Percentiles rank a stretch among this genome's conserved stretches.
Conservation (phyloP, 768 basidiomycete species). For the Pholiota microspora region DNA sequence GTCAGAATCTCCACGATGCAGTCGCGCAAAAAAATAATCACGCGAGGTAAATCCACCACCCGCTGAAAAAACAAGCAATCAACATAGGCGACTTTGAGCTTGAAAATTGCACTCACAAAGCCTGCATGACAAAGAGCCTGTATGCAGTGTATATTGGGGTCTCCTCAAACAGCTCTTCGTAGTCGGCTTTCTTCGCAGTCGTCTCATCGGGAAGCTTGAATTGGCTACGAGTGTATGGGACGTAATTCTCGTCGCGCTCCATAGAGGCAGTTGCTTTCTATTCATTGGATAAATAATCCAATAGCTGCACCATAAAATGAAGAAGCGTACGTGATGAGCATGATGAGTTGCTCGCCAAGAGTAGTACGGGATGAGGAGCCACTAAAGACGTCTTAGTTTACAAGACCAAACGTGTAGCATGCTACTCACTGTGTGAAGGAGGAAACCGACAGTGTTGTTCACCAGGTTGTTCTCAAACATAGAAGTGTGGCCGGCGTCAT, state of each 20-base stretch:
- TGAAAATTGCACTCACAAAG: slow-evolving; percentile 16
- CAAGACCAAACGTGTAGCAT: too few relatives aligned
- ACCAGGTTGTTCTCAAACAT: slow-evolving; percentile 33
- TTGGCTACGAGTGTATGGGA: slow-evolving; percentile 46
- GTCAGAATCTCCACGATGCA: not conserved
- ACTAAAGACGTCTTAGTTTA: too few relatives aligned
- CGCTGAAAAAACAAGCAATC: slow-evolving; percentile 15
- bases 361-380: slow-evolving; percentile 55
- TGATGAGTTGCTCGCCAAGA: slow-evolving; percentile 71
- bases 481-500: slow-evolving; percentile 45
- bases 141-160: slow-evolving; percentile 43
- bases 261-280: slow-evolving; percentile 69
- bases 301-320: too few relatives aligned
- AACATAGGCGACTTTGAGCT: not conserved
- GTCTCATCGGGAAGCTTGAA: slow-evolving; percentile 39
- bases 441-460: slow-evolving; percentile 48
- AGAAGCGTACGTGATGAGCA: slow-evolving; percentile 57
- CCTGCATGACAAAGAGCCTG: slow-evolving; percentile 49
- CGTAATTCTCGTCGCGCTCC: slow-evolving; percentile 75
- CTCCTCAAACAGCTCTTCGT: slow-evolving; percentile 50
- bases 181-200: slow-evolving; percentile 37
- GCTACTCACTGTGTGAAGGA: slow-evolving; percentile 40
- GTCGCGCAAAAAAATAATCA: slow-evolving; percentile 9
- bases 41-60: slow-evolving; percentile 37
- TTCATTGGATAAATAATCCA: too few relatives aligned